Evolutionary conservation across 1,139 yeast species (phyloP).

Genomic region (Sugiyamaella sp.): DNA sequence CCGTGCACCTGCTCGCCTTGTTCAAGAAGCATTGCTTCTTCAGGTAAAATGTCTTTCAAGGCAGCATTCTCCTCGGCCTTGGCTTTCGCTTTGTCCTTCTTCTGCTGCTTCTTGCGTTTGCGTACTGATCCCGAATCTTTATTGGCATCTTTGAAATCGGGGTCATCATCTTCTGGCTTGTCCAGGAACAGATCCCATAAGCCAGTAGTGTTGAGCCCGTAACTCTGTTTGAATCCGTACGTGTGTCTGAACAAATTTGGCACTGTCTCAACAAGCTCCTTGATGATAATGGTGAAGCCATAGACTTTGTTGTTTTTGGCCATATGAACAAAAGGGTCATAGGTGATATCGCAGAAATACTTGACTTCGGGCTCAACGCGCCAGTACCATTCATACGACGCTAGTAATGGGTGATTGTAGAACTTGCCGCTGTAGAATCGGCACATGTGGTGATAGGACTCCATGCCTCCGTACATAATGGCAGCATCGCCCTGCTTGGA

Average conservation of each 20-base stretch:
- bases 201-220: slow-evolving; percentile 53
- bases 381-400: slow-evolving; percentile 85
- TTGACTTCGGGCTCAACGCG: slow-evolving; percentile 90
- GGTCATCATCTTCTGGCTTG: slow-evolving; percentile 31
- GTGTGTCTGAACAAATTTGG: slow-evolving; percentile 80
- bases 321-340: slow-evolving; percentile 90
- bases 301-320: slow-evolving; percentile 66
- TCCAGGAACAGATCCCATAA: slow-evolving; percentile 44
- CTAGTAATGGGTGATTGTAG: slow-evolving; percentile 67
- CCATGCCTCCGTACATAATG: slow-evolving; percentile 78
- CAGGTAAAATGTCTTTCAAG: slow-evolving; percentile 29
- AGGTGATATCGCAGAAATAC: slow-evolving; percentile 85
- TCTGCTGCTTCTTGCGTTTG: slow-evolving; percentile 33
- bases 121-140: slow-evolving; percentile 33
- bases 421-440: slow-evolving; percentile 79
- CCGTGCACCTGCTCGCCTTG: slow-evolving; percentile 16
- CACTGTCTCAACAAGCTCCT: slow-evolving; percentile 75
- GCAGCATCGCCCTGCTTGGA: slow-evolving; percentile 77
- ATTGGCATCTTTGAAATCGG: slow-evolving; percentile 22
- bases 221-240: slow-evolving; percentile 56
- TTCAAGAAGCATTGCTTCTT: slow-evolving; percentile 29
- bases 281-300: slow-evolving; percentile 78
- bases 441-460: slow-evolving; percentile 71
- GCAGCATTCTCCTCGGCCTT: slow-evolving; percentile 25
- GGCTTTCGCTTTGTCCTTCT: slow-evolving; percentile 38